phyloP scores from a whole-genome alignment of 768 basidiomycete species.

The Psilocybe tampanensis region DNA sequence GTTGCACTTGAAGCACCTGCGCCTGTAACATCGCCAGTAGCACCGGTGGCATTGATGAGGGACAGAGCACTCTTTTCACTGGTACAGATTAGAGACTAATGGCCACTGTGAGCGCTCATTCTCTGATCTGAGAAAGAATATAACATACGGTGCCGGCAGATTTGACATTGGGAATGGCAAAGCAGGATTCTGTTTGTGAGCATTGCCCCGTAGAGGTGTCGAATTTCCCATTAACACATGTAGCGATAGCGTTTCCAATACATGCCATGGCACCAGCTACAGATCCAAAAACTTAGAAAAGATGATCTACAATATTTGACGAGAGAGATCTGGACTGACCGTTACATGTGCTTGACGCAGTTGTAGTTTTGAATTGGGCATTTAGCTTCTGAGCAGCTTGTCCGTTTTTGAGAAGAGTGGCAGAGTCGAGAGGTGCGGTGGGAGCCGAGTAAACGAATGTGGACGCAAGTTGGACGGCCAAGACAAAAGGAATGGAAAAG shows the following conservation, averaged over 20 bases:
- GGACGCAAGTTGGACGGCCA: constrained; percentile 13
- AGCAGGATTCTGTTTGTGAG: constrained; percentile 41
- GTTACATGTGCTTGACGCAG: constrained; percentile 44
- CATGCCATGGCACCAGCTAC: constrained; percentile 49
- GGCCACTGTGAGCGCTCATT: not conserved
- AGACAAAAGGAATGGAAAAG: constrained; percentile 2
- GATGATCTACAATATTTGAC: not conserved
- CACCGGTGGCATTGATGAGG: constrained; percentile 49
- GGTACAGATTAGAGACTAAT: constrained; percentile 53
- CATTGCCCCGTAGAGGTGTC: constrained; percentile 36
- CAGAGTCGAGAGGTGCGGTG: constrained; percentile 37
- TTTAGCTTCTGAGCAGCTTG: constrained; percentile 55
- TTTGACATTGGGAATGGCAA: constrained; percentile 50
- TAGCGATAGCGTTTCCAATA: constrained; percentile 38
- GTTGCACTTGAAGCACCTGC: constrained; percentile 4
- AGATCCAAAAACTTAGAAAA: not conserved
- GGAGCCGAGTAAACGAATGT: constrained; percentile 35
- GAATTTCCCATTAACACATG: constrained; percentile 46
- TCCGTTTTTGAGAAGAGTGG: constrained; percentile 50
- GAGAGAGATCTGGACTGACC: constrained; percentile 38
- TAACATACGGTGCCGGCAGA: constrained; percentile 48
- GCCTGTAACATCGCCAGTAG: constrained; percentile 39
- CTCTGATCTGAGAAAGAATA: not conserved
- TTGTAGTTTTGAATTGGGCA: constrained; percentile 42
- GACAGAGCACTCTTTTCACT: constrained; percentile 48